Conservation (phyloP, 2,329 filamentous ascomycete genomes). For the Fusarium metavorans region DNA sequence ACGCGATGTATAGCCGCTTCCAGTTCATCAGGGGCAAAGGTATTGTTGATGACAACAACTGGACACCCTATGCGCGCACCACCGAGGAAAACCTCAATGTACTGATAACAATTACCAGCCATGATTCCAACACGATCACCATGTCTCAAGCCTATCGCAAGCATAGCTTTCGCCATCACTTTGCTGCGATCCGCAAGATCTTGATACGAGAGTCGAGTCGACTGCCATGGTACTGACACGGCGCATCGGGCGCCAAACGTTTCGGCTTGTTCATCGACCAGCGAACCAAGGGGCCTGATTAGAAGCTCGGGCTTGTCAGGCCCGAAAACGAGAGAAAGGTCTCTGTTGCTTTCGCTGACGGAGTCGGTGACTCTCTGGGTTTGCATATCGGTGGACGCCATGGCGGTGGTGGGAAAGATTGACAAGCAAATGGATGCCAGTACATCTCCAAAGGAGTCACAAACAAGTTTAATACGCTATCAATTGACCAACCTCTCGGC, state of each 20-base stretch:
- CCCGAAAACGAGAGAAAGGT: neutral
- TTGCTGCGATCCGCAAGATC: constrained; percentile 19
- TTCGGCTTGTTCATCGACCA: constrained; percentile 13
- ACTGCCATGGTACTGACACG: constrained; percentile 23
- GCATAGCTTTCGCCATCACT: constrained; percentile 25
- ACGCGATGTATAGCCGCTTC: constrained; percentile 5
- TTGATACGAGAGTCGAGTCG: constrained; percentile 9
- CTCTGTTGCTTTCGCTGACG: neutral
- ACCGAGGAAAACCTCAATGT: constrained; percentile 28
- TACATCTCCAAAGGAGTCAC: neutral
- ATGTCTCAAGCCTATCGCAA: constrained; percentile 4
- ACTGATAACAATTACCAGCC: constrained; percentile 31
- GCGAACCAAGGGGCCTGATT: neutral
- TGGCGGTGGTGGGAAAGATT: neutral
- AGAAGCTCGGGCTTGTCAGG: constrained; percentile 3
- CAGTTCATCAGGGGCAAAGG: constrained; percentile 17
- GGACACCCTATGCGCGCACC: constrained; percentile 24
- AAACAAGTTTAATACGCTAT: neutral
- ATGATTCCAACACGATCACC: constrained; percentile 27
- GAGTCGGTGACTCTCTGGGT: neutral
- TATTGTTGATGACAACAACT: constrained; percentile 34
- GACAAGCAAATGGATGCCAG: neutral
- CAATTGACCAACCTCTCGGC: neutral
- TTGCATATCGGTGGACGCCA: neutral
- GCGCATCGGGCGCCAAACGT: constrained; percentile 9